Base-by-base conservation (phyloP, 2,329 filamentous ascomycete genomes). In the Chaetomium strumarium region DNA sequence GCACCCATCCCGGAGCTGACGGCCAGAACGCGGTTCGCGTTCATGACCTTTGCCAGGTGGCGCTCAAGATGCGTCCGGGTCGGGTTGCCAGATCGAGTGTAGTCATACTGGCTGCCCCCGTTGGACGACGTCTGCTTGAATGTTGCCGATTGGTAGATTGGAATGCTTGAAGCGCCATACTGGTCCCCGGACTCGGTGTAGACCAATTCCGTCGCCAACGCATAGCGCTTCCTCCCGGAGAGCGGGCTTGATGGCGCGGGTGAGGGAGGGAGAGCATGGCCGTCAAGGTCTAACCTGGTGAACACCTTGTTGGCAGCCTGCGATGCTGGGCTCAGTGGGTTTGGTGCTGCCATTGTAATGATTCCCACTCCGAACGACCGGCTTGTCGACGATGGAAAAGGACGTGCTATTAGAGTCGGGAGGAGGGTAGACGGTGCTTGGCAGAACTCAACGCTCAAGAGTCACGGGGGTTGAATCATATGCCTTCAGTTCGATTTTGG, bases 1-100 rank as follows among this genome's bases (percentile, higher is more conserved):
- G 93, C 93, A 49, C 90, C 93, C 93, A 99, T 99, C 53, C 93
- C 93, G 1, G 92, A 97, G 49, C 91, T 90, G 41, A 97, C 92
- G 45, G 95, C 92, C 46, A 99, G 81, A 10, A 90, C 89, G 52
- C 95, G 87, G 64, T 84, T 84, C 42, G 93, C 93, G 63, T 89
- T 91, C 95, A 99, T 99, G 68, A 99, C 95, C 80, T 99, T 99
- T 66, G 95, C 93, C 63, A 99, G 77, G 71, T 99, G 93, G 54
- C 92, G 84, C 75, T 99, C 93, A 58, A 99, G 82, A 66, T 99
- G 93, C 33, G 92, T 95, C 60, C 93, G 83, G 53, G 93, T 99
- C 16, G 93, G 93, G 69, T 99, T 99, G 52, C 93, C 93, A 34
- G 91, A 97, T 56, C 95, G 88, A 55, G 93, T 97, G 75, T 99